These are phyloP conservation scores for Torulaspora quercuum DNA, from an alignment of 805 yeast genomes.

Conservation along the genomic window DNA sequence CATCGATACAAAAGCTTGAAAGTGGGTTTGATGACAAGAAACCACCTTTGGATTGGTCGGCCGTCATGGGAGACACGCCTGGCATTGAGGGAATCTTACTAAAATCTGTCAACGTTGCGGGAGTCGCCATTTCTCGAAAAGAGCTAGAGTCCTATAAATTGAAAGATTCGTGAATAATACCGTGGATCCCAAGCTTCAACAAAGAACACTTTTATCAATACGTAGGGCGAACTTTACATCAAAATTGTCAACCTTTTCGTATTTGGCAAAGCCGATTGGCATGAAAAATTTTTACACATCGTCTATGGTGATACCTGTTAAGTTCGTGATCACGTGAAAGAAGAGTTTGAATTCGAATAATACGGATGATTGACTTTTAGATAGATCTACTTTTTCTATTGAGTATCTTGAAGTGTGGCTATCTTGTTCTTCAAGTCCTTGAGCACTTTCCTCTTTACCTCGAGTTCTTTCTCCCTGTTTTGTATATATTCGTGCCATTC, in stretches of 20 bases:
- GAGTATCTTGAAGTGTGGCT: constrained; percentile 2
- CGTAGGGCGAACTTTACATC: too few species aligned
- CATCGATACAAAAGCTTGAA: constrained; percentile 72
- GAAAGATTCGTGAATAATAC: too few species aligned
- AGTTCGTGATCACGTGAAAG: constrained; percentile 1
- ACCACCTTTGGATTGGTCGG: constrained; percentile 45
- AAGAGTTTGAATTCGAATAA: neutral
- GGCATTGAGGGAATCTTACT: constrained; percentile 62
- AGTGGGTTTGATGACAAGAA: constrained; percentile 84
- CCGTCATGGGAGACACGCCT: constrained; percentile 50
- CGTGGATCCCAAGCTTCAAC: constrained; percentile 1
- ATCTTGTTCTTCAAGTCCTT: constrained; percentile 11
- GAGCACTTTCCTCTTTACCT: constrained; percentile 21
- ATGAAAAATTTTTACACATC: constrained; percentile 8
- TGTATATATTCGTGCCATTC: constrained; percentile 32
- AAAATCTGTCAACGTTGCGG: constrained; percentile 56
- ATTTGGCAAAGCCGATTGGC: neutral
- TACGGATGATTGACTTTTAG: too few species aligned
- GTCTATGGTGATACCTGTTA: neutral
- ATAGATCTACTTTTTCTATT: neutral
- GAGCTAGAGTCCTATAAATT: too few species aligned
- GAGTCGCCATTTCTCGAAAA: constrained; percentile 29
- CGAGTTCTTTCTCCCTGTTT: constrained; percentile 27
- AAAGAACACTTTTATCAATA: constrained; percentile 1
- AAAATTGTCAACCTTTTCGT: neutral